phyloP scores from a whole-genome alignment of 2,329 filamentous ascomycete species.

The Monascus ruber region DNA sequence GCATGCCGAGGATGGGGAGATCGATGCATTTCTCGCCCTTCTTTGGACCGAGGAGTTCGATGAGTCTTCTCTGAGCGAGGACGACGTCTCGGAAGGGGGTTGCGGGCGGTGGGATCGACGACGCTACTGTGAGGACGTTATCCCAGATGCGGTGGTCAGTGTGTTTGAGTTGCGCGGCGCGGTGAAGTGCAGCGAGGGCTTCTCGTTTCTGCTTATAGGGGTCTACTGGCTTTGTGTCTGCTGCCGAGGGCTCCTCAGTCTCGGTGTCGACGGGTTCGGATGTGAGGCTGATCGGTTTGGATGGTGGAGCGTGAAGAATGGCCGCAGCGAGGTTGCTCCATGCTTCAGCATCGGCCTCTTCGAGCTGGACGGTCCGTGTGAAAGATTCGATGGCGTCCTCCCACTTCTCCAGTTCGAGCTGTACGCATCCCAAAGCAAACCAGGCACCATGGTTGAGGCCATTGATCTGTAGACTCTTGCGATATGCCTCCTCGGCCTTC shows the following conservation, averaged over 20 bases:
- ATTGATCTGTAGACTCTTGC: conserved; percentile 65
- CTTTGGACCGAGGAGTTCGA: conserved; percentile 56
- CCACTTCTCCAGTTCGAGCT: conserved; percentile 65
- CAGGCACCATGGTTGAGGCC: conserved; percentile 72
- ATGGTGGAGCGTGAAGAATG: conserved; percentile 45
- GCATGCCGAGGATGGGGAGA: conserved; percentile 54
- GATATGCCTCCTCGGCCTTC: conserved; percentile 66
- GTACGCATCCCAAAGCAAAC: conserved; percentile 83
- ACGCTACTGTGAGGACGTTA: conserved; percentile 80
- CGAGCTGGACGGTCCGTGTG: conserved; percentile 67
- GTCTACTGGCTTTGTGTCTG: conserved; percentile 23
- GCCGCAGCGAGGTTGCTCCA: conserved; percentile 93
- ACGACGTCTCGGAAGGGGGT: conserved; percentile 62
- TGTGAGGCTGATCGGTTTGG: conserved; percentile 21
- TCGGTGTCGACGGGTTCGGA: conserved; percentile 14
- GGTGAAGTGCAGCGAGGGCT: conserved; percentile 74
- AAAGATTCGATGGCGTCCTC: conserved; percentile 74
- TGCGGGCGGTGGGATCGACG: conserved; percentile 59
- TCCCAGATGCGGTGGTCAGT: conserved; percentile 93
- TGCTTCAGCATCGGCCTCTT: conserved; percentile 79
- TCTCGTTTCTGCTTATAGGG: conserved; percentile 56
- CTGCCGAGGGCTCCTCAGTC: conserved; percentile 14
- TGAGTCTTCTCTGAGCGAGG: conserved; percentile 60
- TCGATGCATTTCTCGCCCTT: conserved; percentile 72
- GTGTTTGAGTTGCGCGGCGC: conserved; percentile 70